These are phyloP conservation scores for Stenogyne calaminthoides DNA, from an alignment of 305 asterid genomes.

Conservation along the genomic window DNA sequence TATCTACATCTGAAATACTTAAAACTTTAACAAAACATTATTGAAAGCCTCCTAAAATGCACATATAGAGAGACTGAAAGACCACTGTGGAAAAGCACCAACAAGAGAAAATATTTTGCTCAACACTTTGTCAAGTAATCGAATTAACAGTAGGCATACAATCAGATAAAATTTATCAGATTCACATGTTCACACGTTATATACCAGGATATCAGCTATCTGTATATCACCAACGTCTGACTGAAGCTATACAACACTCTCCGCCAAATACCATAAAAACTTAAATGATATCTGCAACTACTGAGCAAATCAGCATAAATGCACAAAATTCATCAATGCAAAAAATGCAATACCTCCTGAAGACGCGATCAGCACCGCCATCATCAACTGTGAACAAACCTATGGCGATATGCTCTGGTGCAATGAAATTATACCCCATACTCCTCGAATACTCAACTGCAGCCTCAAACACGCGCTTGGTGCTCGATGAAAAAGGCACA, in stretches of 20 bases:
- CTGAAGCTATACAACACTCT: not conserved
- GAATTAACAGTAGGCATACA: not conserved
- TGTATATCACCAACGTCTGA: not conserved
- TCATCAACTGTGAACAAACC: slow-evolving; percentile 93
- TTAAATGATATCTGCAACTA: slow-evolving; percentile 10
- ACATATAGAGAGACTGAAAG: not conserved
- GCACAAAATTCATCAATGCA: not conserved
- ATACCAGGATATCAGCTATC: slow-evolving; percentile 3
- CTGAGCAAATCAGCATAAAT: slow-evolving; percentile 11
- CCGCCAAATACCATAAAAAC: slow-evolving; percentile 21
- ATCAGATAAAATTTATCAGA: not conserved
- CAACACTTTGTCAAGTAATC: not conserved
- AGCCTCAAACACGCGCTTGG: slow-evolving; percentile 87
- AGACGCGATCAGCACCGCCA: slow-evolving; percentile 77
- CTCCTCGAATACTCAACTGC: slow-evolving; percentile 91
- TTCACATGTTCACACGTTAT: slow-evolving; percentile 3
- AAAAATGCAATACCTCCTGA: slow-evolving; percentile 58
- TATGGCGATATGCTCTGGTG: slow-evolving; percentile 92
- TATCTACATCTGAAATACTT: not conserved
- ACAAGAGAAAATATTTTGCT: slow-evolving; percentile 8
- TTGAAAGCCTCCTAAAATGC: slow-evolving; percentile 14
- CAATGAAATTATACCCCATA: slow-evolving; percentile 83
- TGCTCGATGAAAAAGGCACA: slow-evolving; percentile 68
- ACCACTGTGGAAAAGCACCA: not conserved
- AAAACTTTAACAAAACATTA: not conserved